These are phyloP conservation scores for Lasiosphaeria hispida DNA, from an alignment of 495 filamentous ascomycete species.

Conservation along the genomic window DNA sequence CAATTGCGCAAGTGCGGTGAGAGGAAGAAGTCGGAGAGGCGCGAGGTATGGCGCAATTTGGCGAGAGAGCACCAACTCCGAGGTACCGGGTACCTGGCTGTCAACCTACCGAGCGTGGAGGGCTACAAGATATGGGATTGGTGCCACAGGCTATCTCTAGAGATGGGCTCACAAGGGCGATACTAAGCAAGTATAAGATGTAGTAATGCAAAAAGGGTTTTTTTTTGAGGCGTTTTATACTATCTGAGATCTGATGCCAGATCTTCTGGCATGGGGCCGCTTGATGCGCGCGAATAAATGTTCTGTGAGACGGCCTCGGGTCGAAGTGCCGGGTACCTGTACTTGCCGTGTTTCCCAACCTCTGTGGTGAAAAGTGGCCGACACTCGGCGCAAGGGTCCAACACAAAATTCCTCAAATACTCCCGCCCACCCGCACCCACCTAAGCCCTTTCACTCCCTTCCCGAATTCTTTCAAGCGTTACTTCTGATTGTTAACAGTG, in stretches of 20 bases:
- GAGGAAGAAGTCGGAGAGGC: conserved; percentile 19
- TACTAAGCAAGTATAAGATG: no score
- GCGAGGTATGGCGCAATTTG: conserved; percentile 34
- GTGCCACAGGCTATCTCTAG: not conserved
- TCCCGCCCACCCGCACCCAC: conserved; percentile 16
- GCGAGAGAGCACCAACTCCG: conserved; percentile 16
- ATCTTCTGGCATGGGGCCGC: not conserved
- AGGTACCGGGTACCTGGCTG: conserved; percentile 24
- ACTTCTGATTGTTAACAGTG: conserved; percentile 3
- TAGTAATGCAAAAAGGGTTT: no score
- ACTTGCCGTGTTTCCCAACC: conserved; percentile 17
- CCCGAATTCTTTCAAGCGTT: conserved; percentile 29
- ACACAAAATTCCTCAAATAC: conserved; percentile 40
- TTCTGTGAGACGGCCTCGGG: conserved; percentile 20
- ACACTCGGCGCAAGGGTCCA: conserved; percentile 23
- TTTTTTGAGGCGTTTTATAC: no score
- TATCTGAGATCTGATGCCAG: not conserved
- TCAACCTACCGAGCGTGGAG: not conserved
- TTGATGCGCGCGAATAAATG: conserved; percentile 3
- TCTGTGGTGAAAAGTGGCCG: conserved; percentile 28
- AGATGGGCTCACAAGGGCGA: no score
- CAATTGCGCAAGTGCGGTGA: conserved; percentile 24
- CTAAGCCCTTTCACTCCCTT: conserved; percentile 18
- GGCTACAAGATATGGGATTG: conserved; percentile 24
- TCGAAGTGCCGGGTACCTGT: conserved; percentile 21